Evolutionary conservation across 2,329 filamentous ascomycete genomes (phyloP), one percentile per base, ranked within the genome.

Genomic region (Pezicula rhizophila): DNA sequence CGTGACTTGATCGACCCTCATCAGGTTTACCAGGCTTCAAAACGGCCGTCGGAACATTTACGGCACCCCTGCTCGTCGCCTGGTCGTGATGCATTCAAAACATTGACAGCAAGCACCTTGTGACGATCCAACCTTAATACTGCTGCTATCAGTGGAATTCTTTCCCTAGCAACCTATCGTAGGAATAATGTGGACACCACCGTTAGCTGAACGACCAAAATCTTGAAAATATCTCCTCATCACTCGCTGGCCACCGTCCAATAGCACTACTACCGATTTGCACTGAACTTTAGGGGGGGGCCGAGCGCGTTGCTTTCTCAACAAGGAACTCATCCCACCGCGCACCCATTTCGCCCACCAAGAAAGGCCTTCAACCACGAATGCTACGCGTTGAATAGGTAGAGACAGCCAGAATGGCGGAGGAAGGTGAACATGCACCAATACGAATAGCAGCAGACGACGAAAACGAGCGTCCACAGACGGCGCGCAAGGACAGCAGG

Each of bases 331-430:
- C n/a, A 25, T 33, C 38, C 46, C 31, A 42, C 26, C 23, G 40
- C n/a, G 8, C 33, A n/a, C 15, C 4, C 33, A 25, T 47, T 31
- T 43, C 45, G 14, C 26, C 35, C 20, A 42, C 18, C n/a, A n/a
- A 43, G 23, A 23, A 23, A 23, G 17, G 18, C 7, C n/a, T 39
- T 37, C 40, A 17, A 45, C 47, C 10, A 48, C 57, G 56, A 47
- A 64, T 63, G 61, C 51, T 49, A 63, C 55, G 54, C 52, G 55
- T 51, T 47, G 53, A 50, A 49, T 25, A 23, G 23, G 23, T 23
- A 23, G 23, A 23, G 4, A 49, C 31, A 42, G 5, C 48, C 47
- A 58, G 46, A n/a, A 64, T 64, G 61, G 59, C 54, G 55, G 60
- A 62, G 54, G 59, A 57, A 52, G 57, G 57, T 46, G 53, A 53